Percentiles rank a stretch among this genome's conserved stretches.
phyloP scores from a whole-genome alignment of 1,284 basidiomycete species.

The Ustilago shanxiensis region DNA sequence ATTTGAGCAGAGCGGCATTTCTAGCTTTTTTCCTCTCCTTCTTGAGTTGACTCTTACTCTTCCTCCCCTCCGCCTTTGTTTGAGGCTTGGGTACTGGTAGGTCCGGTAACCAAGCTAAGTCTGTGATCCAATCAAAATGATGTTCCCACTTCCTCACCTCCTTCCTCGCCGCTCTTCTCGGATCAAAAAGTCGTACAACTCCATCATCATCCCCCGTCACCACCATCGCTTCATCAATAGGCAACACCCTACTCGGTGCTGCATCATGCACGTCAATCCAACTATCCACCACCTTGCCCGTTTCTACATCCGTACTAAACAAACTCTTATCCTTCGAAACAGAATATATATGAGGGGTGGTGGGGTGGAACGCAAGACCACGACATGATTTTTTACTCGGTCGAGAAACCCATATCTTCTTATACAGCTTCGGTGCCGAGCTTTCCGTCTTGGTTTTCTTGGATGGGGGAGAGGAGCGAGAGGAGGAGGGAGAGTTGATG shows the following conservation, averaged over 20 bases:
- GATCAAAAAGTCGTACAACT: slow-evolving; percentile 93
- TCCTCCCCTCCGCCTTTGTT: slow-evolving; percentile 27
- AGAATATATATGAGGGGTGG: slow-evolving; percentile 74
- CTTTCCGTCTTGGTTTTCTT: slow-evolving; percentile 19
- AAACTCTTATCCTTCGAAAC: slow-evolving; percentile 87
- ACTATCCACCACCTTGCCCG: slow-evolving; percentile 77
- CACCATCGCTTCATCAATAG: slow-evolving; percentile 81
- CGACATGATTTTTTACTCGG: slow-evolving; percentile 62
- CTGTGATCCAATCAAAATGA: slow-evolving; percentile 95
- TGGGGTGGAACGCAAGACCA: slow-evolving; percentile 44
- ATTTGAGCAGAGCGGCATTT: not conserved
- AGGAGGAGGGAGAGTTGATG: slow-evolving; percentile 10
- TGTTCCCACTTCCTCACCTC: slow-evolving; percentile 80
- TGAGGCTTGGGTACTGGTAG: slow-evolving; percentile 42
- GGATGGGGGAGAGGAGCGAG: not conserved
- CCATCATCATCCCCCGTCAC: slow-evolving; percentile 94
- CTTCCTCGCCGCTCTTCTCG: slow-evolving; percentile 73
- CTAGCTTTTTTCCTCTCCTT: slow-evolving; percentile 24
- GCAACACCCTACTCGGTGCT: slow-evolving; percentile 74
- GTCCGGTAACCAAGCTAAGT: slow-evolving; percentile 79
- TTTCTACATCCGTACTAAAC: slow-evolving; percentile 72
- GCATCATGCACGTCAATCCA: slow-evolving; percentile 82
- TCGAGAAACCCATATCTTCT: slow-evolving; percentile 53
- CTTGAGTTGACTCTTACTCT: slow-evolving; percentile 29
- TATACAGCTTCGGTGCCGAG: slow-evolving; percentile 46